These are phyloP conservation scores for Ophioceras dolichostomum DNA, from an alignment of 2,329 filamentous ascomycete genomes.

Conservation along the genomic window DNA sequence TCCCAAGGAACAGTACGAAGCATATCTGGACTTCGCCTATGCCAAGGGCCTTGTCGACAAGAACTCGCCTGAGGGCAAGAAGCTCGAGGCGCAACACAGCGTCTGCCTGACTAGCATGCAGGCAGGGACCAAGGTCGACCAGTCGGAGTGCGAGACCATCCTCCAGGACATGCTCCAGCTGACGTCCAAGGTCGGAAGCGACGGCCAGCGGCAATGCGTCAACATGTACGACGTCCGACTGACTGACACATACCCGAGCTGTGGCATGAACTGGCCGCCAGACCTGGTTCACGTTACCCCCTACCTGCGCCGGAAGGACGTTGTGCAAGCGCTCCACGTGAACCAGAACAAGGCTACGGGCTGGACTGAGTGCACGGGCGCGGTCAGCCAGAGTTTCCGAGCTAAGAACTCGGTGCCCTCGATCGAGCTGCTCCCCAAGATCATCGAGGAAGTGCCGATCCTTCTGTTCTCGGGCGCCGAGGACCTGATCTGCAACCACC, in stretches of 20 bases:
- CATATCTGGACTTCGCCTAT: conserved; percentile 75
- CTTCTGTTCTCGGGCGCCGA: conserved; percentile 87
- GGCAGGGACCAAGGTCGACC: conserved; percentile 49
- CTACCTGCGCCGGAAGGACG: conserved; percentile 75
- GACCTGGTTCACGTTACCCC: conserved; percentile 68
- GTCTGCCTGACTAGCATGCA: conserved; percentile 55
- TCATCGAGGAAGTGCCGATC: conserved; percentile 67
- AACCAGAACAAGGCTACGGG: conserved; percentile 70
- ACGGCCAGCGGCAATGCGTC: conserved; percentile 44
- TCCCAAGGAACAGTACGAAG: conserved; percentile 75
- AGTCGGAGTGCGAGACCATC: conserved; percentile 61
- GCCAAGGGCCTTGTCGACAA: conserved; percentile 60
- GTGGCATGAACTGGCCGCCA: conserved; percentile 96
- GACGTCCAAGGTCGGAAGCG: conserved; percentile 35
- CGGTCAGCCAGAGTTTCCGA: conserved; percentile 61
- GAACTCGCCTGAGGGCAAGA: conserved; percentile 48
- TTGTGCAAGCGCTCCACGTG: conserved; percentile 70
- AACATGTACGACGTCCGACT: conserved; percentile 98
- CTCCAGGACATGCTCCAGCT: conserved; percentile 58
- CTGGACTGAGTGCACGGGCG: conserved; percentile 82
- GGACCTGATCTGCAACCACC: conserved; percentile 93
- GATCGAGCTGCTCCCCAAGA: conserved; percentile 59
- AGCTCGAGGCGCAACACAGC: conserved; percentile 56
- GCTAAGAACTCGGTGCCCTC: conserved; percentile 61
- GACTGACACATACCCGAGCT: conserved; percentile 66